Conservation (phyloP, 768 basidiomycete species). For the Amyloporia xantha region DNA sequence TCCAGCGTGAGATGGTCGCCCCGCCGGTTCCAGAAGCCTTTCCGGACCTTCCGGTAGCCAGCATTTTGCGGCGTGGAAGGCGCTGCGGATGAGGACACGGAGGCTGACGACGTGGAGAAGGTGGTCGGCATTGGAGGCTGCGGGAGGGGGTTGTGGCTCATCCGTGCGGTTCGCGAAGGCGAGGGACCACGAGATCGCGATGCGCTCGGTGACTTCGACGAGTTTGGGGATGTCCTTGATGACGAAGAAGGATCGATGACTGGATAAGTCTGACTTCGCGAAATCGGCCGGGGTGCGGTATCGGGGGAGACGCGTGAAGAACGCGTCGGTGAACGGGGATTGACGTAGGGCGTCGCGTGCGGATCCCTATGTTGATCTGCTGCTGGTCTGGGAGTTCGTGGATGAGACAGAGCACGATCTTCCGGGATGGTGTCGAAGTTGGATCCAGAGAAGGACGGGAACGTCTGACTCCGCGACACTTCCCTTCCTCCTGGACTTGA, state of each 20-base stretch:
- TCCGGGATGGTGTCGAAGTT: slow-evolving; percentile 12
- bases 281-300: slow-evolving; percentile 8
- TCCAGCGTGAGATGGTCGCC: slow-evolving; percentile 51
- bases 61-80: slow-evolving; percentile 21
- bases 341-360: slow-evolving; percentile 2
- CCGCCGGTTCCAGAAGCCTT: slow-evolving; percentile 69
- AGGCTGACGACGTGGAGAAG: slow-evolving; percentile 8
- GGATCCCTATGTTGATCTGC: slow-evolving; percentile 2
- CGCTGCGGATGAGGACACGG: slow-evolving; percentile 13
- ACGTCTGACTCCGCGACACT: slow-evolving; percentile 13
- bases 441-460: slow-evolving; percentile 10
- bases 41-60: slow-evolving; percentile 32
- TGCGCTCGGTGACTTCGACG: background rate
- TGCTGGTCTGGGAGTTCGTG: slow-evolving; percentile 2
- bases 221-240: background rate
- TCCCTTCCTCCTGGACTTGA: slow-evolving; percentile 10
- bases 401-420: slow-evolving; percentile 9
- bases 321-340: slow-evolving; percentile 9
- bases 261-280: slow-evolving; percentile 19
- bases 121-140: slow-evolving; percentile 12
- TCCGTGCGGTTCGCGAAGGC: slow-evolving; percentile 2
- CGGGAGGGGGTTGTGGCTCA: slow-evolving; percentile 20
- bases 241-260: background rate
- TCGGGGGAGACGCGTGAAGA: slow-evolving; percentile 11
- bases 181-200: slow-evolving; percentile 7